Evolutionary conservation across 192 early-diverging fungal species (phyloP).

Genomic region (Funneliformis mosseae): DNA sequence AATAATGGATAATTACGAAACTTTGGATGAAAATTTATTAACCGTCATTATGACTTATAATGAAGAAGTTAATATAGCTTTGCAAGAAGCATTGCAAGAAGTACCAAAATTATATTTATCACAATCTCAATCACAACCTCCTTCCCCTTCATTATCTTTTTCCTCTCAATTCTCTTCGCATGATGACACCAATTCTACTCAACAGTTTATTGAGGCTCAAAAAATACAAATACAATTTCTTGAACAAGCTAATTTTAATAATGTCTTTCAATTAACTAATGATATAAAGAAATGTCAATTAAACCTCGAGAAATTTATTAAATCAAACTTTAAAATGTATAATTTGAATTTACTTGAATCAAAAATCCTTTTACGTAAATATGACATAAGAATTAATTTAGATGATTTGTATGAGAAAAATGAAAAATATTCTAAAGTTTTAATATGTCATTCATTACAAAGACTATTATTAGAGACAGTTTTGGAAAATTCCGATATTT

Average conservation of each 20-base stretch:
- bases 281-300: conserved; percentile 4
- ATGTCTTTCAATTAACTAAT: conserved; percentile 2
- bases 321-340: background rate
- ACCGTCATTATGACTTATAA: conserved; percentile 22
- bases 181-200: background rate
- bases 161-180: background rate
- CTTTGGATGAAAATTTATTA: conserved; percentile 6
- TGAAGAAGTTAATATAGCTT: conserved; percentile 25
- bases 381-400: conserved; percentile 8
- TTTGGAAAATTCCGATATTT: conserved; percentile 17
- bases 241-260: conserved; percentile 18
- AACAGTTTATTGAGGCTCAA: conserved; percentile 20
- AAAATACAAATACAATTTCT: conserved; percentile 8
- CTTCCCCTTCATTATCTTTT: background rate
- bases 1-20: conserved; percentile 8
- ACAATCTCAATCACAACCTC: background rate
- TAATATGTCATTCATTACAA: background rate
- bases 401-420: background rate
- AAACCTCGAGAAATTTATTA: background rate
- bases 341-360: background rate
- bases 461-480: conserved; percentile 8
- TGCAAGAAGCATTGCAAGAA: conserved; percentile 17
- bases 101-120: background rate
- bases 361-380: conserved; percentile 4
- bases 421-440: background rate